A percentile compares a stretch with the other conserved stretches of the same genome.
Conservation (phyloP, 371 early-diverging fungal species). For the Circinella umbellata region DNA sequence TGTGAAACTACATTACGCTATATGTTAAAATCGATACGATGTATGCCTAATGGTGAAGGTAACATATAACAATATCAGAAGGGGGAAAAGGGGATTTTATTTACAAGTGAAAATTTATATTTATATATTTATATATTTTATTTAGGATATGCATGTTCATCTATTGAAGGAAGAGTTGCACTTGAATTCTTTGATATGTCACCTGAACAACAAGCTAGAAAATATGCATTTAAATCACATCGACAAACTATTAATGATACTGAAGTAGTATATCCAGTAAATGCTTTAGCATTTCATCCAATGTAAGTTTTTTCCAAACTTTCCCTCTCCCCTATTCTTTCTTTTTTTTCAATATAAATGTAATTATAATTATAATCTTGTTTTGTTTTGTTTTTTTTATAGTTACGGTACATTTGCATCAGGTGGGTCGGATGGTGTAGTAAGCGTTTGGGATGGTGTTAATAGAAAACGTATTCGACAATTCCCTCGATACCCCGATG, state of each 20-base stretch:
- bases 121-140: not conserved
- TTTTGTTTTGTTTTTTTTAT: no score
- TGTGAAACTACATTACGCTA: constrained; percentile 83
- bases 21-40: constrained; percentile 79
- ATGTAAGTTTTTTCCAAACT: constrained; percentile 58
- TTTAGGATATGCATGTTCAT: constrained; percentile 79
- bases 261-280: constrained; percentile 93
- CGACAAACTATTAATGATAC: constrained; percentile 75
- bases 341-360: not conserved
- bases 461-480: constrained; percentile 88
- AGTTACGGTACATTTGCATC: constrained; percentile 93
- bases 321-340: no score
- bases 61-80: not conserved
- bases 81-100: no score
- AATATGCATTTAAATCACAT: constrained; percentile 97
- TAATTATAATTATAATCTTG: no score
- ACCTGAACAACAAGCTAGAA: constrained; percentile 67
- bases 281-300: constrained; percentile 92
- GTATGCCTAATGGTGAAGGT: constrained; percentile 85
- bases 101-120: not conserved
- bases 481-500: constrained; percentile 83
- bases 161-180: constrained; percentile 94
- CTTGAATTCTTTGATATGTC: constrained; percentile 90
- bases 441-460: constrained; percentile 91
- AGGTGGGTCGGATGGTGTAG: constrained; percentile 94